Conservation (phyloP, 148 eudicot species). For the Camellia japonica region DNA sequence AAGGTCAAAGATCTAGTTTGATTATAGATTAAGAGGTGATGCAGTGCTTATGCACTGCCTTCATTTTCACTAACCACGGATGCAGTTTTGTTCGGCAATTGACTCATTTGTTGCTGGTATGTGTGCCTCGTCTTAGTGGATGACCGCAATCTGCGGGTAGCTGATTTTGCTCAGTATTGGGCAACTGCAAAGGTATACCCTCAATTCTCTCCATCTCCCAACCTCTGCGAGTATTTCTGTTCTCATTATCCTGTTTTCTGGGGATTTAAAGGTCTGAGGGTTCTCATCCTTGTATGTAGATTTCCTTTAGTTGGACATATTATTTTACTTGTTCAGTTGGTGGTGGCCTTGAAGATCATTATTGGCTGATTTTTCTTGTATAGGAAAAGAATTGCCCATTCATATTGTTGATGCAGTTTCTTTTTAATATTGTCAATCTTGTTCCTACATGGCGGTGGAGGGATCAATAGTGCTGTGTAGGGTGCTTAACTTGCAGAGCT, state of each 20-base stretch:
- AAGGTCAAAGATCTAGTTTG: conserved; percentile 41
- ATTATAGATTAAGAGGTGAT: conserved; percentile 64
- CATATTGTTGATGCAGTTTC: no score
- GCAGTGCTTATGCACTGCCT: conserved; percentile 82
- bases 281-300: conserved; percentile 8
- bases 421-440: no score
- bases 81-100: conserved; percentile 97
- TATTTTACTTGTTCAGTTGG: not conserved
- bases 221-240: conserved; percentile 44
- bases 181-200: conserved; percentile 99
- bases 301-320: conserved; percentile 5
- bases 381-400: no score
- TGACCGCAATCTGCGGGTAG: conserved; percentile 99
- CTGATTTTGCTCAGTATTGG: conserved; percentile 99
- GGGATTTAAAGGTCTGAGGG: conserved; percentile 21
- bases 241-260: conserved; percentile 24
- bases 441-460: no score
- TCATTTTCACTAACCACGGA: conserved; percentile 79
- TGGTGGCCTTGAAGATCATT: no score
- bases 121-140: conserved; percentile 99
- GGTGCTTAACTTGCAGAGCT: no score
- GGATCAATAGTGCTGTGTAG: no score
- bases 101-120: conserved; percentile 98
- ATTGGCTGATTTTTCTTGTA: no score
- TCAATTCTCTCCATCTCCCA: conserved; percentile 49